A percentile compares a stretch with the other conserved stretches of the same genome.
phyloP scores from a whole-genome alignment of 2,329 filamentous ascomycete genomes.

The Xylariaceae sp. region DNA sequence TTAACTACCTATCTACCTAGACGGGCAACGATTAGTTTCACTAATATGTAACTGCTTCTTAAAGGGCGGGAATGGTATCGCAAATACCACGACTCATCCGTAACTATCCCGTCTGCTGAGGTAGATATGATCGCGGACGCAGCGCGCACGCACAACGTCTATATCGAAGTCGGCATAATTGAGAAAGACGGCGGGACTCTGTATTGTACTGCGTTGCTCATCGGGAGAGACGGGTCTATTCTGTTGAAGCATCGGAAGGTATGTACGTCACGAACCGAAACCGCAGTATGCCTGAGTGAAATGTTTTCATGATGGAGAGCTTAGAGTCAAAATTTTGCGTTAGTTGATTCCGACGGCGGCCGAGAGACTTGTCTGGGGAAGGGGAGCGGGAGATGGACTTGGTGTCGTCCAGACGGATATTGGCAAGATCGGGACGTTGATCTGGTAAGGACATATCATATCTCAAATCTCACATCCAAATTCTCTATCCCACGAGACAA shows the following conservation, averaged over 20 bases:
- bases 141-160: conserved; percentile 45
- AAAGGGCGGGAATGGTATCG: conserved; percentile 50
- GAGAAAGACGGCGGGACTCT: conserved; percentile 50
- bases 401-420: conserved; percentile 49
- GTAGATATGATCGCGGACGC: conserved; percentile 43
- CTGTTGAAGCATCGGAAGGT: conserved; percentile 49
- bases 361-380: conserved; percentile 55
- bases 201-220: conserved; percentile 49
- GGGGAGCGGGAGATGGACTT: conserved; percentile 49
- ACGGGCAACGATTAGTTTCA: not conserved
- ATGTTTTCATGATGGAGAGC: not conserved
- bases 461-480: not conserved
- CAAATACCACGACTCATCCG: conserved; percentile 48
- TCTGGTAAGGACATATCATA: conserved; percentile 41
- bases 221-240: conserved; percentile 46
- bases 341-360: conserved; percentile 49
- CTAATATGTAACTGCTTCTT: not conserved
- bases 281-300: not conserved
- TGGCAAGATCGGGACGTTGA: conserved; percentile 50
- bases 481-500: too few species aligned
- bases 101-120: conserved; percentile 48
- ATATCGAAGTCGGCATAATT: conserved; percentile 49
- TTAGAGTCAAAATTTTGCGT: conserved; percentile 5
- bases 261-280: not conserved
- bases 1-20: not conserved